Conservation (phyloP, 148 eudicot genomes). For the Chenopodium formosanum region DNA sequence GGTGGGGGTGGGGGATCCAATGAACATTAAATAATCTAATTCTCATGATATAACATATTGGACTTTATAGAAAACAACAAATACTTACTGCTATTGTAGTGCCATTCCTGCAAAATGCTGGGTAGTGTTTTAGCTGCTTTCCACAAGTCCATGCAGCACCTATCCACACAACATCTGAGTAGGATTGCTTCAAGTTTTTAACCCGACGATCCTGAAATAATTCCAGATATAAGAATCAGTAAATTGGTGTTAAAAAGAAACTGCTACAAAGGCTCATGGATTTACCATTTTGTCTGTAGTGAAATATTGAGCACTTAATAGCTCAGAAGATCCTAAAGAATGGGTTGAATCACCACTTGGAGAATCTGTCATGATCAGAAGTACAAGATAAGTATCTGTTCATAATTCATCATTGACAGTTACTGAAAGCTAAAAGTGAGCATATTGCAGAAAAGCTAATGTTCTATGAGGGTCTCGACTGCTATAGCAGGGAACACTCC, state of each 20-base stretch:
- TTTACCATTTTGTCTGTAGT: slow-evolving; percentile 55
- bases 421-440: background rate
- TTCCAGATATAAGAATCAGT: background rate
- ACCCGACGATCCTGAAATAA: slow-evolving; percentile 52
- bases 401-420: background rate
- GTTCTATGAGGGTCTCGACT: background rate
- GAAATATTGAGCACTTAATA: slow-evolving; percentile 36
- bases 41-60: background rate
- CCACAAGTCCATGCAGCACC: slow-evolving; percentile 85
- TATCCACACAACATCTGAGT: slow-evolving; percentile 77
- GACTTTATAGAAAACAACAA: background rate
- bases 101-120: slow-evolving; percentile 77
- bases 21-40: background rate
- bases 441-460: background rate
- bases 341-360: slow-evolving; percentile 44
- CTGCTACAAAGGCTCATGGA: background rate
- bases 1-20: background rate
- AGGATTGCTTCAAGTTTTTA: slow-evolving; percentile 48
- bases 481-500: background rate
- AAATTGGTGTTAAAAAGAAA: background rate
- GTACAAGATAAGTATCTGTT: background rate
- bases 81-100: slow-evolving; percentile 71
- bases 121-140: slow-evolving; percentile 85
- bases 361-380: slow-evolving; percentile 45
- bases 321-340: slow-evolving; percentile 28